Evolutionary conservation across 495 filamentous ascomycete genomes (phyloP), one percentile per base, ranked within the genome.

Genomic region (Hypomontagnella submonticulosa): DNA sequence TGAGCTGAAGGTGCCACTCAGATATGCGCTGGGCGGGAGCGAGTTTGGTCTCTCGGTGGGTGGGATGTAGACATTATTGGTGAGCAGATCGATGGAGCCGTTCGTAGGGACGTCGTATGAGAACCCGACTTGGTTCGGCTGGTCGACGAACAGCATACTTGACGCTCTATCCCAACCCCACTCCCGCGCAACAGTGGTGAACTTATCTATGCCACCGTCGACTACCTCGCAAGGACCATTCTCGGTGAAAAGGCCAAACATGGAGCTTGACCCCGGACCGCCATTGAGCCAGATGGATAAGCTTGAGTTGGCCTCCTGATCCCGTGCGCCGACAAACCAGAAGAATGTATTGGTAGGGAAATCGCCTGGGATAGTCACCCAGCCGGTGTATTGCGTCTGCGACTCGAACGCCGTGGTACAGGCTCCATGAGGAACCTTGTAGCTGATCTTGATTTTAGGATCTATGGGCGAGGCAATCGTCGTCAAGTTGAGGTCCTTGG

Each of bases 91-190:
- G 16, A 76, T 49, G n/a, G 83, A 82, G 38, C 79, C 75, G 73
- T 87, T 86, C 4, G 75, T 79, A 6, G 82, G 81, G 19, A 68
- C 74, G 50, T 85, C 82, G 70, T 87, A 87, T 10, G 81, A 84
- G 47, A 86, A 82, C 1, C 85, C 85, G 40, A 84, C 82, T 65
- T 85, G 80, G 34, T 80, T 83, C 19, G 85, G 85, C 76, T 88
- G 87, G 27, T 89, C 89, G 40, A 93, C 80, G 67, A 87, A 93
- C 9, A 93, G 76, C 82, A 92, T 83, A 67, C 92, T 92, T 11
- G 87, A 89, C 2, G 84, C 84, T 63, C 89, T 82, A 71, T 87
- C 90, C 89, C 89, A 93, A 4, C 85, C 83, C 77, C 88, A 89
- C 58, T 76, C 71, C 13, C 74, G 52, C 33, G 73, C 69, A 12